These are phyloP conservation scores for Xylaria sp. DNA, from an alignment of 2,329 filamentous ascomycete genomes.

Conservation along the genomic window DNA sequence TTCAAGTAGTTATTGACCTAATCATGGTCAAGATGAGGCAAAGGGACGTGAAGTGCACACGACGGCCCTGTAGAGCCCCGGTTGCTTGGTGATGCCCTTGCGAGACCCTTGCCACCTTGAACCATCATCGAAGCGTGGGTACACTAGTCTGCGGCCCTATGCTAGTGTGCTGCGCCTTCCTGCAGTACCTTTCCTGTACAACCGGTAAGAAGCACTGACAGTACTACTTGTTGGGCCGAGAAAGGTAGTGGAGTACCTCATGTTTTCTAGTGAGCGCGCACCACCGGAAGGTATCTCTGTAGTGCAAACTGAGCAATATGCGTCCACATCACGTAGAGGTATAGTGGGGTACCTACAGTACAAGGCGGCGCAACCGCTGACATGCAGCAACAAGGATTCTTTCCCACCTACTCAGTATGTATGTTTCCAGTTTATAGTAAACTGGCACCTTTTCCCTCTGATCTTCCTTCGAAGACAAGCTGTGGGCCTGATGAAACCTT, in stretches of 20 bases:
- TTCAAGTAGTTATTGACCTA: not conserved
- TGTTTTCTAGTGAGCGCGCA: not conserved
- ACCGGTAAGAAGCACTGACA: too few relatives aligned
- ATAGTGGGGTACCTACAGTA: too few relatives aligned
- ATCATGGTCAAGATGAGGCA: conserved; percentile 19
- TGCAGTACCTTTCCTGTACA: too few relatives aligned
- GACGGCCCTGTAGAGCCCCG: not conserved
- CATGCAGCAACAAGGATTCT: conserved; percentile 5
- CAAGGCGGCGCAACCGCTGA: not conserved
- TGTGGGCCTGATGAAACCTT: conserved; percentile 5
- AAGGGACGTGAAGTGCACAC: conserved; percentile 14
- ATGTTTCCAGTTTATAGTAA: not conserved
- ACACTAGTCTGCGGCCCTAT: not conserved
- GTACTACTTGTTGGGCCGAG: not conserved
- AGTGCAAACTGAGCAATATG: too few relatives aligned
- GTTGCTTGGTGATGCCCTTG: not conserved
- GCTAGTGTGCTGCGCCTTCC: too few relatives aligned
- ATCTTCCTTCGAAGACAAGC: not conserved
- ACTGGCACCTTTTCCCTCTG: not conserved
- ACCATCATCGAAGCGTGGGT: not conserved
- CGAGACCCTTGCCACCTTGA: not conserved
- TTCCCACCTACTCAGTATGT: too few relatives aligned
- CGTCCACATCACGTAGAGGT: too few relatives aligned
- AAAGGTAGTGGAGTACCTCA: not conserved
- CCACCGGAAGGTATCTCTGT: too few relatives aligned